These are phyloP conservation scores for Pittosporum tobira DNA, from an alignment of 129 eudicot genomes.

Conservation along the genomic window DNA sequence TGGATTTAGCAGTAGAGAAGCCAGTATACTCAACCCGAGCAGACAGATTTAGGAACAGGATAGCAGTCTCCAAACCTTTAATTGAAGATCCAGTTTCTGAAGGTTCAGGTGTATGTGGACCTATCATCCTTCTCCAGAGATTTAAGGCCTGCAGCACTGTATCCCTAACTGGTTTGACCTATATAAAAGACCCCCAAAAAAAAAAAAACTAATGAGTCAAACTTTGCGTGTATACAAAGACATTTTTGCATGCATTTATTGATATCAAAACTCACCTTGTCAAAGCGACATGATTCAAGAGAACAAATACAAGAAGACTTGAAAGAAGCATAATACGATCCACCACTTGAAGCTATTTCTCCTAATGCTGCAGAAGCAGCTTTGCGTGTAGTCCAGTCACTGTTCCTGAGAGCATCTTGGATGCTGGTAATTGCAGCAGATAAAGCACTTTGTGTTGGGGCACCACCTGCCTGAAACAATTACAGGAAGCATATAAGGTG, in stretches of 20 bases:
- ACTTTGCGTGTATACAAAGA: slow-evolving; percentile 11
- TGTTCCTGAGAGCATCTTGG: slow-evolving; percentile 74
- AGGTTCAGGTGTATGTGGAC: slow-evolving; percentile 53
- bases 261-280: slow-evolving; percentile 47
- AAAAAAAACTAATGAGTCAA: slow-evolving; percentile 9
- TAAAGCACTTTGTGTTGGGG: slow-evolving; percentile 47
- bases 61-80: slow-evolving; percentile 41
- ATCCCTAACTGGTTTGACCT: slow-evolving; percentile 97
- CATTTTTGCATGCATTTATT: not conserved
- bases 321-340: slow-evolving; percentile 38
- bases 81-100: slow-evolving; percentile 81
- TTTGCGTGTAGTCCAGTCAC: slow-evolving; percentile 84
- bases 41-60: slow-evolving; percentile 9
- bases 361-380: slow-evolving; percentile 73
- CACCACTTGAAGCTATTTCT: slow-evolving; percentile 68
- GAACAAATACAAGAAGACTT: slow-evolving; percentile 64
- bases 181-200: slow-evolving; percentile 17
- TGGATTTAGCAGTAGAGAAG: not conserved
- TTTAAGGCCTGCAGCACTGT: slow-evolving; percentile 72
- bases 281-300: slow-evolving; percentile 90
- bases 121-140: slow-evolving; percentile 68
- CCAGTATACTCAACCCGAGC: not conserved
- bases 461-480: slow-evolving; percentile 77
- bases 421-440: slow-evolving; percentile 69
- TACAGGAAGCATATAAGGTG: not conserved